These are phyloP conservation scores for Coemansia sp. DNA, from an alignment of 192 early-diverging fungal genomes.

Conservation along the genomic window DNA sequence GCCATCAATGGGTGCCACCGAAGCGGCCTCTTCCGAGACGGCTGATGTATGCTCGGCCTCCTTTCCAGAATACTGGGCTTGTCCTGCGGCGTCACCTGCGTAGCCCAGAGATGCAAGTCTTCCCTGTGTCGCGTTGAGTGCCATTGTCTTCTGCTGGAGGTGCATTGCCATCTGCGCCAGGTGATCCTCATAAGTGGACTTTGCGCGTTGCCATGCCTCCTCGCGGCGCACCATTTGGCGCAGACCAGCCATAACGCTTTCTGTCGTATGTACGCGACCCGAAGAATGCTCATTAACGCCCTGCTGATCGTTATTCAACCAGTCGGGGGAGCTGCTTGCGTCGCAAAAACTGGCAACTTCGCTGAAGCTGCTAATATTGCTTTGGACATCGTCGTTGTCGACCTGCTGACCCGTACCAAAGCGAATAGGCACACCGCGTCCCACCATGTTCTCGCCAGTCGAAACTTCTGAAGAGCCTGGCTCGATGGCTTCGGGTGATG, in stretches of 20 bases:
- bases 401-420: constrained; percentile 4
- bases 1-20: not conserved
- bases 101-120: constrained; percentile 18
- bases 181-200: constrained; percentile 30
- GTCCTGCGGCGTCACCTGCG: not conserved
- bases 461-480: not conserved
- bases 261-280: constrained; percentile 8
- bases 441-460: constrained; percentile 2
- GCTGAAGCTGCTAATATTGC: constrained; percentile 38
- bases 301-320: constrained; percentile 14
- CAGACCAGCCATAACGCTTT: constrained; percentile 25
- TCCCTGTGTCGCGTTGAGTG: constrained; percentile 11
- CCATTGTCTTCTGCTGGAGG: constrained; percentile 29
- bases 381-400: constrained; percentile 5
- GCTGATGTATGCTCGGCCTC: constrained; percentile 2
- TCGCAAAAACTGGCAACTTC: constrained; percentile 43
- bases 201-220: constrained; percentile 22
- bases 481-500: not conserved
- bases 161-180: constrained; percentile 45
- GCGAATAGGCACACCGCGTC: not conserved
- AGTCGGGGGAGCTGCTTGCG: constrained; percentile 43
- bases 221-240: constrained; percentile 43
- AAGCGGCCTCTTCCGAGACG: constrained; percentile 1
- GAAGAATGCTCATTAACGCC: not conserved
- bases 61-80: not conserved